Conservation (phyloP, 1,284 basidiomycete species). For the Bjerkandera adusta region DNA sequence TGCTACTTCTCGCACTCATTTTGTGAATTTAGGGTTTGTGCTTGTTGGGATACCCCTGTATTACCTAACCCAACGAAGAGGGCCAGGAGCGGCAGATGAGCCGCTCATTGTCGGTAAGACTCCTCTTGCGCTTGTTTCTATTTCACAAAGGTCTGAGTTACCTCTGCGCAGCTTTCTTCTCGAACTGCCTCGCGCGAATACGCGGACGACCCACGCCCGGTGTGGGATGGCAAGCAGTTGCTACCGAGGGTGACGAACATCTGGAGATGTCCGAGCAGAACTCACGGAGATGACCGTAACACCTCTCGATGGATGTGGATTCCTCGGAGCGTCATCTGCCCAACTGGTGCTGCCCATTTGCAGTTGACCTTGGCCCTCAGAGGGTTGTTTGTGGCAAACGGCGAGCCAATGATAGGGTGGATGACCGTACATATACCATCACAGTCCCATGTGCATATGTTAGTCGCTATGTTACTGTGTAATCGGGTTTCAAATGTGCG, state of each 20-base stretch:
- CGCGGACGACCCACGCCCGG: conserved; percentile 48
- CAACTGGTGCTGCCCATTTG: no score
- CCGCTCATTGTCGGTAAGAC: conserved; percentile 49
- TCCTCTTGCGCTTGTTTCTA: neutral
- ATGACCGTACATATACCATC: no score
- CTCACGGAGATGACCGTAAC: neutral
- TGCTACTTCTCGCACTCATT: no score
- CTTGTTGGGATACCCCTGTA: conserved; percentile 81
- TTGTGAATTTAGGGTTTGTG: conserved; percentile 76
- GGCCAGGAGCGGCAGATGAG: conserved; percentile 32
- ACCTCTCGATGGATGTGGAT: neutral
- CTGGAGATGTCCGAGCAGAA: conserved; percentile 55
- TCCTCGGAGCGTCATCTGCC: no score
- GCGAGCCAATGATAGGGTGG: no score
- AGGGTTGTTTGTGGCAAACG: no score
- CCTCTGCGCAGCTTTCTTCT: conserved; percentile 38
- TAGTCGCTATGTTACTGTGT: no score
- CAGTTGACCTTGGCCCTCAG: no score
- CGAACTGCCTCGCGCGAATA: conserved; percentile 41
- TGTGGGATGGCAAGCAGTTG: conserved; percentile 72
- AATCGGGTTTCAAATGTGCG: no score
- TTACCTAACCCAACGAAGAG: conserved; percentile 67
- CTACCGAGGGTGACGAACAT: conserved; percentile 67
- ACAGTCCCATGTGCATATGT: no score
- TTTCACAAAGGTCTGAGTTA: neutral